Evolutionary conservation across 805 yeast species (phyloP), one percentile per base, ranked within the genome.

Genomic region (Candida verbasci): DNA sequence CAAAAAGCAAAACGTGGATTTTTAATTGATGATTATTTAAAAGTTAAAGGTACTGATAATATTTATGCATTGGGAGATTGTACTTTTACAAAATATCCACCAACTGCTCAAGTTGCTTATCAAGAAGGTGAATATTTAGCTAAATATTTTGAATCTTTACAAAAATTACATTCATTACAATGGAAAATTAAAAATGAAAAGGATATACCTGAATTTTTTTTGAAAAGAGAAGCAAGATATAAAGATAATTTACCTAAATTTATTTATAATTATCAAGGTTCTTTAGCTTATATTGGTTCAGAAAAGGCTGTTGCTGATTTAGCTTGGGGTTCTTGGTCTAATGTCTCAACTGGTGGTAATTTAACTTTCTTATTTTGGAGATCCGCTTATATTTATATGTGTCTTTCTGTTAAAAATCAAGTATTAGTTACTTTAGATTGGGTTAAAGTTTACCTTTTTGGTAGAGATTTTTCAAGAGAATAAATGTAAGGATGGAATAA

Each of bases 21-120:
- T 51, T 71, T 86, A 47, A 82, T 91, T 39, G 82, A 89, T 62
- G 95, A 86, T 38, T 80, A 74, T 59, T 68, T 87, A 45, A 80
- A 82, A 56, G 79, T 91, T 22, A 80, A 85, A 53, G 97, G 97
- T 55, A 74, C 86, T 29, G 72, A 72, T 50, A 85, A 85, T 52
- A 79, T 91, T 48, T 91, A 73, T 62, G 96, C 95, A 34, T 67
- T 89, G 40, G 97, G 97, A 58, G 97, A 89, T 68, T 89, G 97
- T 68, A 86, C 97, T 27, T 79, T 83, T 60, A 85, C 93, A 46
- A 85, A 86, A 57, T 80, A 78, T 50, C 93, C 96, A 28, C 97
- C 97, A 49, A 89, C 97, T 44, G 97, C 97, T 17, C 97, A 89
- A 72, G 97, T 88, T 38, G 97, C 97, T 27, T 80, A 87, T 65